Evolutionary conservation across 2,329 filamentous ascomycete species (phyloP), one percentile per base, ranked within the genome.

Genomic region (Apiospora malaysiana): DNA sequence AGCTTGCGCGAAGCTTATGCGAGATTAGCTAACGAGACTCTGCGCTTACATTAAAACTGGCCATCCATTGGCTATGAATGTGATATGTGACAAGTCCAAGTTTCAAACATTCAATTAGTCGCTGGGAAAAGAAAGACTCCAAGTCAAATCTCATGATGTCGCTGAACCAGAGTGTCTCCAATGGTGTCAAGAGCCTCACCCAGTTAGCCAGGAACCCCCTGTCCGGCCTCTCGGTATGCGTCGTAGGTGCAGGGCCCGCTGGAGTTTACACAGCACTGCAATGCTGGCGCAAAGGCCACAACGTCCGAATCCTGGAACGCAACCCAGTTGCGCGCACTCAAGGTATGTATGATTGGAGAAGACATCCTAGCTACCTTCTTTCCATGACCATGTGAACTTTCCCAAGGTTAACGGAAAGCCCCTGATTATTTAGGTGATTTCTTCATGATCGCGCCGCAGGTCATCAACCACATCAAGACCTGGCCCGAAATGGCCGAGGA

Each of bases 271-370:
- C 70, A 14, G 74, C 74, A 3, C 65, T 75, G 10, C 72, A 75
- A 51, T 73, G 72, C 49, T 73, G 73, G 71, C 71, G 74, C 14
- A 73, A 74, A n/a, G 74, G 74, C 1, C 73, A 74, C 40, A 47
- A 70, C 18, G 72, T 75, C 32, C 65, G 59, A 25, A 51, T 75
- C n/a, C 68, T 74, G 10, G 73, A 74, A 16, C 43, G 43, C 0
- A 59, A 37, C 43, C 4, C 40, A 4, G 18, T 45, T 9, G 49
- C 23, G 46, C 69, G 32, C 9, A 68, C 27, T 37, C 45, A 68
- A 37, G 46, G 66, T 25, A 37, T 37, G 25, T 32, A 59, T 12
- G 63, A 10, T 40, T 9, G 40, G 5, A 3, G 2, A 45, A 16
- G 5, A 45, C 42, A 3, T 5, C 42, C 42, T 16, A 16, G 40